These are phyloP conservation scores for Boletus edulis DNA, from an alignment of 768 basidiomycete species.

Conservation along the genomic window DNA sequence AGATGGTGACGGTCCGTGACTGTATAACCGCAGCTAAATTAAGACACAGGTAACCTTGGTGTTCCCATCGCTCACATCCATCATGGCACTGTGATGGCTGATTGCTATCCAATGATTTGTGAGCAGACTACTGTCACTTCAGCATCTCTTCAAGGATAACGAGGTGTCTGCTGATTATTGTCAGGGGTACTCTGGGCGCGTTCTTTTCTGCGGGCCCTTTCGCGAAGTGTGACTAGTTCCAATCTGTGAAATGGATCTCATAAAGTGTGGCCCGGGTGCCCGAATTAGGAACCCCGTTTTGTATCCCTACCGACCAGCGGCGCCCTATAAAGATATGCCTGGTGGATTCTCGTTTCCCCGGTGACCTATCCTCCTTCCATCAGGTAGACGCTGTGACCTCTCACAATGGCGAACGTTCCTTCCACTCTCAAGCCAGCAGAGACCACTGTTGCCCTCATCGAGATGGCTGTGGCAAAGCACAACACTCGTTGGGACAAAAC, in stretches of 20 bases:
- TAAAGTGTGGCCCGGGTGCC: background rate
- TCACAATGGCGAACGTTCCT: constrained; percentile 24
- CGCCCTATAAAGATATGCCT: constrained; percentile 18
- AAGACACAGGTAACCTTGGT: background rate
- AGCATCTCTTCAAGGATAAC: background rate
- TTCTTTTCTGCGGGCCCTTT: too few relatives aligned
- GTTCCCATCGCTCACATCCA: background rate
- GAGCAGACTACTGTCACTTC: background rate
- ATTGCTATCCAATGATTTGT: background rate
- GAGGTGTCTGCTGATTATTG: background rate
- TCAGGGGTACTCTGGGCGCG: background rate
- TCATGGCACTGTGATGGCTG: background rate
- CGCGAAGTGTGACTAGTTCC: background rate
- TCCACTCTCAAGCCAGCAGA: constrained; percentile 57
- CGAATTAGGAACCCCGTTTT: constrained; percentile 1
- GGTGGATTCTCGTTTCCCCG: background rate
- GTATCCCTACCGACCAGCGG: constrained; percentile 2
- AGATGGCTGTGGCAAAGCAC: constrained; percentile 60
- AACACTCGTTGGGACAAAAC: constrained; percentile 55
- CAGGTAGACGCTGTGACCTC: background rate
- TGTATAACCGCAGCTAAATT: background rate
- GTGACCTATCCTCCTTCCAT: background rate
- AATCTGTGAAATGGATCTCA: constrained; percentile 6
- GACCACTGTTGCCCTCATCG: constrained; percentile 57
- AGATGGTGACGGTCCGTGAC: background rate